These are phyloP conservation scores for Claviceps digitariae DNA, from an alignment of 2,329 filamentous ascomycete species.

Conservation along the genomic window DNA sequence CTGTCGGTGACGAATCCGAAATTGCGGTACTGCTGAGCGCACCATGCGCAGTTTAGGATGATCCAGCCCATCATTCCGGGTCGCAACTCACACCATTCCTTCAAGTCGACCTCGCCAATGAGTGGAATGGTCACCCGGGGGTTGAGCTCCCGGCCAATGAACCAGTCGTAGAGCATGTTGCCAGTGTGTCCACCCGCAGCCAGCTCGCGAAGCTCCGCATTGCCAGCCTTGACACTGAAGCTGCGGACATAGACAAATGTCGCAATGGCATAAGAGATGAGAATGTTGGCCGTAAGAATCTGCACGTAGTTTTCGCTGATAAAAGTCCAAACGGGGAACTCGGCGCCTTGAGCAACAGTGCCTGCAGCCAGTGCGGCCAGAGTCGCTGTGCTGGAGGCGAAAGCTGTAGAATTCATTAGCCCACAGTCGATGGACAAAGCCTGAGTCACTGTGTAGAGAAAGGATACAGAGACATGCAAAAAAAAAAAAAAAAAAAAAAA, in stretches of 20 bases:
- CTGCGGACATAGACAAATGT: constrained; percentile 70
- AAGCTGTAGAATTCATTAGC: constrained; percentile 36
- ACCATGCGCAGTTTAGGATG: constrained; percentile 69
- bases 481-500: too few species aligned
- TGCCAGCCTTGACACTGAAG: constrained; percentile 67
- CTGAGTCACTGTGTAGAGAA: not conserved
- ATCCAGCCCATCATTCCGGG: constrained; percentile 85
- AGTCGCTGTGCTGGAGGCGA: constrained; percentile 61
- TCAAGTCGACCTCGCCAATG: constrained; percentile 79
- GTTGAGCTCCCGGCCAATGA: constrained; percentile 91
- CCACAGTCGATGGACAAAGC: not conserved
- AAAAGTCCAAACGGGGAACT: constrained; percentile 84
- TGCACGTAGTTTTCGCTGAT: constrained; percentile 85
- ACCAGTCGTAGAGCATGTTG: constrained; percentile 89
- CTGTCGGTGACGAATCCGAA: constrained; percentile 77
- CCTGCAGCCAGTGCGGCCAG: constrained; percentile 59
- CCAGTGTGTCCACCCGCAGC: constrained; percentile 71
- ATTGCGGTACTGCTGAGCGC: constrained; percentile 76
- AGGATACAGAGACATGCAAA: too few species aligned
- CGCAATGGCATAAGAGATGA: constrained; percentile 61
- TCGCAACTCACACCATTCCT: constrained; percentile 79
- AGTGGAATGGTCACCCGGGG: constrained; percentile 68
- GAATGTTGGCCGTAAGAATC: constrained; percentile 67
- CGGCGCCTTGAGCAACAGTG: constrained; percentile 61
- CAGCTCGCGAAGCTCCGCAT: constrained; percentile 60